Evolutionary conservation across 371 early-diverging fungal genomes (phyloP), one percentile per base, ranked within the genome.

Genomic region (Apophysomyces ossiformis): DNA sequence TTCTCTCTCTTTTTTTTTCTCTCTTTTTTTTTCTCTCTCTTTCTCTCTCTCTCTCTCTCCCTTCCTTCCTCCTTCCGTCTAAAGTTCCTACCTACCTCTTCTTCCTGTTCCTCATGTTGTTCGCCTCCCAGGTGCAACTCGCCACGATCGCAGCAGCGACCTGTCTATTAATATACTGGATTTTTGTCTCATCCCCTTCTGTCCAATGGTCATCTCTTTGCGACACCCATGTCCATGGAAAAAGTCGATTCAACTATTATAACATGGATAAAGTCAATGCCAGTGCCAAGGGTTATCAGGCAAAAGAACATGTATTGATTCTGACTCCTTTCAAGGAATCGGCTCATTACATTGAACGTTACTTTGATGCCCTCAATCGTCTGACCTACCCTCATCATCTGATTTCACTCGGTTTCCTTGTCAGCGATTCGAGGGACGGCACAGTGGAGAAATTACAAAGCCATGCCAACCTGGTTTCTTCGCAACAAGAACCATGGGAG

Each of bases 311-410:
- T 57, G 79, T 86, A 21, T 67, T 91, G 65, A 89, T 91, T 16
- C 69, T 89, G 26, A 90, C 89, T 0, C 89, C 92, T 0, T 75
- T 91, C 54, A 90, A 88, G 70, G 87, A 89, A 65, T 81, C 89
- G 8, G 86, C 82, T 18, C 74, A 73, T 11, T 84, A 84, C 18
- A 81, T 91, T 18, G 87, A 85, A 18, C 71, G 71, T 5, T 91
- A 87, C 67, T 90, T 89, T 75, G 74, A 79, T 1, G 83, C 81
- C 43, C 65, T 91, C 37, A 75, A 81, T 13, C 75, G 74, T 37
- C 63, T 90, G 9, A 79, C 85, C 18, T 91, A 89, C 54, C 90
- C 89, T 7, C 85, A 89, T 41, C 70, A 84, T 58, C 81, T 84
- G 35, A 85, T 88, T 18, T 91, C 92, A 0, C 67, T 90, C 4